Evolutionary conservation across 2,329 filamentous ascomycete species (phyloP).

Genomic region (Raffaelea ambrosiae): DNA sequence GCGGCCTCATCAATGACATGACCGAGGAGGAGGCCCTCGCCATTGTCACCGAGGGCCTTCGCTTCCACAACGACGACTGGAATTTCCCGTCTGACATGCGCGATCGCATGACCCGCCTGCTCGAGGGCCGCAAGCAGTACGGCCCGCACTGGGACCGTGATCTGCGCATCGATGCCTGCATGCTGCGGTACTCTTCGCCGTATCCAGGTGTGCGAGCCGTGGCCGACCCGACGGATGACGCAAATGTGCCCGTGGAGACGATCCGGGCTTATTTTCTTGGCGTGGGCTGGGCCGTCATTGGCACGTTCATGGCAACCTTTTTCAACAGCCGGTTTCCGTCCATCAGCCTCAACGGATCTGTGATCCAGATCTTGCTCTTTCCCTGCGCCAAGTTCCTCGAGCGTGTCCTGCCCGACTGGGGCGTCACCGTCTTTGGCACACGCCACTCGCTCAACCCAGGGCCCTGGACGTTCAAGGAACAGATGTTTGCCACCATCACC

Average conservation of each 20-base stretch:
- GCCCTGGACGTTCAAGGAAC: constrained; percentile 33
- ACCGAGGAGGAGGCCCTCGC: constrained; percentile 31
- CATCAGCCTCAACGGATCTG: constrained; percentile 25
- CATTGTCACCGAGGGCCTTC: constrained; percentile 27
- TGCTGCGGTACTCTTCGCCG: constrained; percentile 31
- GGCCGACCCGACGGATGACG: constrained; percentile 24
- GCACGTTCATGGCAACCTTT: constrained; percentile 30
- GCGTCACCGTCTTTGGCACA: constrained; percentile 30
- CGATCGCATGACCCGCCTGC: constrained; percentile 28
- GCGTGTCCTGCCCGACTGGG: constrained; percentile 33
- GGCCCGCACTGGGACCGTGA: constrained; percentile 32
- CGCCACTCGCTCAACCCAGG: constrained; percentile 31
- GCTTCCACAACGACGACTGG: constrained; percentile 34
- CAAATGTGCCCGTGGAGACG: constrained; percentile 27
- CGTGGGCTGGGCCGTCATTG: constrained; percentile 28
- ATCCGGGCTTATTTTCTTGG: constrained; percentile 33
- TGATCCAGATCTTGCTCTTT: constrained; percentile 37
- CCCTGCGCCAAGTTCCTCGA: constrained; percentile 37
- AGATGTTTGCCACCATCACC: constrained; percentile 32
- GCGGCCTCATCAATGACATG: constrained; percentile 32
- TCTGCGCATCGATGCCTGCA: constrained; percentile 28
- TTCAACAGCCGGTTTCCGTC: constrained; percentile 31
- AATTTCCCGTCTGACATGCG: constrained; percentile 34
- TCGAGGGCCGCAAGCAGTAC: constrained; percentile 28
- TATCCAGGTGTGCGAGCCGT: constrained; percentile 34